Evolutionary conservation across 345 rosid genomes (phyloP).

Genomic region (Turnera subulata): DNA sequence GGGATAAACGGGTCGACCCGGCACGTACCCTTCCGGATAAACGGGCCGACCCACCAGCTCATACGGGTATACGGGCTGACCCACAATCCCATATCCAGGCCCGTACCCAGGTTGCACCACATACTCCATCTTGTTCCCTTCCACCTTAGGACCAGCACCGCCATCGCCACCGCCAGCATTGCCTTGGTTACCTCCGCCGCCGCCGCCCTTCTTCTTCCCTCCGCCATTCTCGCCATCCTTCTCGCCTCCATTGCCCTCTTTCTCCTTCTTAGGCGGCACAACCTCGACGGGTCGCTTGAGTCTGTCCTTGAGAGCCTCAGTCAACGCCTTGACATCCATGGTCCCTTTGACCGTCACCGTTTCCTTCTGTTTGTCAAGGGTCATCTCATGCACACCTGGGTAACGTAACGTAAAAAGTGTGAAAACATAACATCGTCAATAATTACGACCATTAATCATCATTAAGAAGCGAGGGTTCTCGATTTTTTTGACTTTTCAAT

Average conservation of each 20-base stretch:
- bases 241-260: slow-evolving; percentile 17
- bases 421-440: neutral
- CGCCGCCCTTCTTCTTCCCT: slow-evolving; percentile 13
- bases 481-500: too few relatives aligned
- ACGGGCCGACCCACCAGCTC: slow-evolving; percentile 18
- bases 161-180: slow-evolving; percentile 25
- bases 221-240: slow-evolving; percentile 16
- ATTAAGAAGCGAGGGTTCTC: too few relatives aligned
- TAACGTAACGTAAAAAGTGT: too few relatives aligned
- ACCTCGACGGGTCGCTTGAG: slow-evolving; percentile 54
- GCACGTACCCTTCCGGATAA: slow-evolving; percentile 8
- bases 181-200: slow-evolving; percentile 23
- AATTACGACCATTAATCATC: neutral
- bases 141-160: slow-evolving; percentile 6
- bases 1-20: slow-evolving; percentile 4
- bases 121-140: slow-evolving; percentile 37
- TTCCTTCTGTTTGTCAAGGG: slow-evolving; percentile 56
- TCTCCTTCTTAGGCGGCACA: slow-evolving; percentile 66
- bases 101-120: slow-evolving; percentile 34
- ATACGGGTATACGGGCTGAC: slow-evolving; percentile 11
- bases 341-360: slow-evolving; percentile 64
- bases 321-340: slow-evolving; percentile 58
- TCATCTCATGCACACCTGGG: slow-evolving; percentile 54
- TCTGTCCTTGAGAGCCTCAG: slow-evolving; percentile 42
- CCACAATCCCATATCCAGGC: slow-evolving; percentile 6